Conservation (phyloP, 1,284 basidiomycete genomes). For the Malassezia caprae region DNA sequence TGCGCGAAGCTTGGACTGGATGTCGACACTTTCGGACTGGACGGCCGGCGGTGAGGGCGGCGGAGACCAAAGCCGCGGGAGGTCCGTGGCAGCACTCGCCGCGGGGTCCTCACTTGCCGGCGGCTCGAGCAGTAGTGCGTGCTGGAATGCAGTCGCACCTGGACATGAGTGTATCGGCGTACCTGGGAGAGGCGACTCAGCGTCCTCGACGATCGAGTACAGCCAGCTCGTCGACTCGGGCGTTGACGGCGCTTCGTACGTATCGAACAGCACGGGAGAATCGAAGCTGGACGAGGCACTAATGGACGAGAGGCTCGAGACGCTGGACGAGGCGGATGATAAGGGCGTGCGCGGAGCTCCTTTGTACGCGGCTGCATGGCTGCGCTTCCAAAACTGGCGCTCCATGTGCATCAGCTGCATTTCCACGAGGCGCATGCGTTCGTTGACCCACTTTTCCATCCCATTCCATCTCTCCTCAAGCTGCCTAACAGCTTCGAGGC, state of each 20-base stretch:
- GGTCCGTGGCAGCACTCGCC: not conserved
- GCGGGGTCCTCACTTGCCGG: not conserved
- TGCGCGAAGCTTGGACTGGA: not conserved
- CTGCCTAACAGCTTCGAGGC: not conserved
- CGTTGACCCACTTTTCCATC: not conserved
- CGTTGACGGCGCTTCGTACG: not conserved
- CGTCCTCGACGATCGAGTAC: not conserved
- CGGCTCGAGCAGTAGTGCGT: not conserved
- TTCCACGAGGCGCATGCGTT: slow-evolving; percentile 1
- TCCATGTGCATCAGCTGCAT: slow-evolving; percentile 6
- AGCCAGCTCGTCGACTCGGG: not conserved
- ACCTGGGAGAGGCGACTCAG: not conserved
- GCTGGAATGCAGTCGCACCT: not conserved
- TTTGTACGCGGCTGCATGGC: too few relatives aligned
- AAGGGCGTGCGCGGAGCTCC: not conserved
- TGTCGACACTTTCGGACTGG: not conserved
- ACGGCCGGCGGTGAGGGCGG: not conserved
- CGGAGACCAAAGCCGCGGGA: not conserved
- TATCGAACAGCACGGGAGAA: not conserved
- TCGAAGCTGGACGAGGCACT: not conserved
- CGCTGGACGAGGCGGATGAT: not conserved
- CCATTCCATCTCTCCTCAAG: not conserved
- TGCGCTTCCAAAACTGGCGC: not conserved
- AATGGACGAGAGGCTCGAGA: not conserved
- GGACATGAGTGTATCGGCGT: not conserved